Evolutionary conservation across 345 rosid genomes (phyloP).

Genomic region (Noccaea caerulescens): DNA sequence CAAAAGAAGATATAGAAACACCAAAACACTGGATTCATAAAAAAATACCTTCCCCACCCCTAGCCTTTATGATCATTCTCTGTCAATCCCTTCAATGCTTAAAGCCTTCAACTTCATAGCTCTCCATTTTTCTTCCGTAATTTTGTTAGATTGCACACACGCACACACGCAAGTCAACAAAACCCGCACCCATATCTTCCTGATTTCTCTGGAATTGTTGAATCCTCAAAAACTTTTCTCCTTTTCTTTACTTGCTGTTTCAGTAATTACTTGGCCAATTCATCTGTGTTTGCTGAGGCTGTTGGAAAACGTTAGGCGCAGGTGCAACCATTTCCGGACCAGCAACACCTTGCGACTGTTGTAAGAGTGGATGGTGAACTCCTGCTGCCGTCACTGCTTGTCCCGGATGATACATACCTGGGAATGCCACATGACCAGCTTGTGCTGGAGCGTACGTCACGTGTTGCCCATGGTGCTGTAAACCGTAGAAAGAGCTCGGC

Average conservation of each 20-base stretch:
- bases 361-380: conserved; percentile 70
- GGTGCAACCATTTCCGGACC: conserved; percentile 81
- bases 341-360: conserved; percentile 74
- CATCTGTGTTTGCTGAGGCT: conserved; percentile 87
- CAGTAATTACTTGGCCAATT: conserved; percentile 91
- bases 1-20: conserved; percentile 34
- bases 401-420: conserved; percentile 73
- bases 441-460: conserved; percentile 75
- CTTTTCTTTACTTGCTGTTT: conserved; percentile 42
- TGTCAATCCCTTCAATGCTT: conserved; percentile 24
- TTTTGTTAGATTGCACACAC: conserved; percentile 35
- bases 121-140: conserved; percentile 22
- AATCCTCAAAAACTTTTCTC: conserved; percentile 31
- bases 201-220: conserved; percentile 39
- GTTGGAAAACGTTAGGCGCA: conserved; percentile 77
- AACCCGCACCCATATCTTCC: conserved; percentile 32
- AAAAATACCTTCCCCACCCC: conserved; percentile 11
- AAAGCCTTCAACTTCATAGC: conserved; percentile 39
- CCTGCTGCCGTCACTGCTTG: conserved; percentile 71
- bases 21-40: conserved; percentile 37
- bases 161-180: conserved; percentile 11
- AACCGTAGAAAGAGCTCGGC: conserved; percentile 74
- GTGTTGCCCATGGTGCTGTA: conserved; percentile 89
- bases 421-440: conserved; percentile 68
- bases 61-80: conserved; percentile 32